Evolutionary conservation across 2,329 filamentous ascomycete species (phyloP).

Genomic region (Phaeosphaeriaceae sp.): DNA sequence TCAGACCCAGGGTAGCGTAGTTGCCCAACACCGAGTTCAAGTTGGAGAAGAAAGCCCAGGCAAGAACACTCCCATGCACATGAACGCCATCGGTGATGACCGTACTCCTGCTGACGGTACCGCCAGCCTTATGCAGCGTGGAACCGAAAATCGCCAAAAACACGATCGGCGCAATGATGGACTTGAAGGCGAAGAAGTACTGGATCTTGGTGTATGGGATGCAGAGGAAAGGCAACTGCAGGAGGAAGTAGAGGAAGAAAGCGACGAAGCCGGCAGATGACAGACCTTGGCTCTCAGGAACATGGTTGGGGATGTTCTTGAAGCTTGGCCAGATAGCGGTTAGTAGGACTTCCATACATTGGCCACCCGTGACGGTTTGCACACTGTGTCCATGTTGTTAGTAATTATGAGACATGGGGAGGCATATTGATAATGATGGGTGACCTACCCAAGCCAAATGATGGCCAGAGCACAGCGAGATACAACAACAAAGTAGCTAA

Average conservation of each 20-base stretch:
- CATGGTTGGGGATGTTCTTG: constrained; percentile 27
- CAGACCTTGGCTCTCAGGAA: constrained; percentile 25
- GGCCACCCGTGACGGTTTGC: constrained; percentile 31
- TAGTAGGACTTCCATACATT: constrained; percentile 34
- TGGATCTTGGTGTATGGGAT: constrained; percentile 34
- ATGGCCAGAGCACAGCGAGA: constrained; percentile 45
- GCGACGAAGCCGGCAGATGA: constrained; percentile 28
- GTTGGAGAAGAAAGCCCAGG: constrained; percentile 31
- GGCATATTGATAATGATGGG: too few species aligned
- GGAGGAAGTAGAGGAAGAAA: constrained; percentile 35
- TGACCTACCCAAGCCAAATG: constrained; percentile 45
- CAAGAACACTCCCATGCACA: constrained; percentile 31
- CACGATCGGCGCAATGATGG: constrained; percentile 33
- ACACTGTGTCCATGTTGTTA: constrained; percentile 19
- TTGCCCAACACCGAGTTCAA: constrained; percentile 37
- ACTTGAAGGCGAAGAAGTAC: constrained; percentile 37
- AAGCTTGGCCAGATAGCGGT: constrained; percentile 37
- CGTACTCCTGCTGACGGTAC: constrained; percentile 34
- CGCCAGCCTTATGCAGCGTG: constrained; percentile 31
- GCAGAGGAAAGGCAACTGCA: constrained; percentile 35
- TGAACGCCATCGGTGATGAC: constrained; percentile 39
- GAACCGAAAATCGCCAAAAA: constrained; percentile 36
- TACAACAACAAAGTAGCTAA: constrained; percentile 37
- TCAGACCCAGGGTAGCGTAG: constrained; percentile 37
- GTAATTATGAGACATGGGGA: neutral